phyloP scores from a whole-genome alignment of 768 basidiomycete genomes.

The Lactarius akahatsu region DNA sequence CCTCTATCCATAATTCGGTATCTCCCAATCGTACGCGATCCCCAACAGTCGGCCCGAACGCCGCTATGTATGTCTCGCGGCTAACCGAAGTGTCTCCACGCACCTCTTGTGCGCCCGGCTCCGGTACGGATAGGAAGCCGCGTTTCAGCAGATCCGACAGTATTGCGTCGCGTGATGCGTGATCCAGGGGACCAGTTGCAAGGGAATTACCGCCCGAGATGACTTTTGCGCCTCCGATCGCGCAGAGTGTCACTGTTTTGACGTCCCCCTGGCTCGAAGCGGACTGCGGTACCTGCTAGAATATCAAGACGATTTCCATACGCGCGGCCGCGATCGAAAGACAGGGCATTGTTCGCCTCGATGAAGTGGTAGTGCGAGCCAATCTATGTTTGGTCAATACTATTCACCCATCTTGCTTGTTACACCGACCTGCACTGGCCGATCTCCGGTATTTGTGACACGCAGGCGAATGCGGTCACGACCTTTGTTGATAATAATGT shows the following conservation, averaged over 20 bases:
- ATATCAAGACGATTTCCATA: constrained; percentile 91
- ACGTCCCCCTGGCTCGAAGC: constrained; percentile 93
- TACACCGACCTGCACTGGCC: constrained; percentile 79
- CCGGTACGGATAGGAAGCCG: constrained; percentile 69
- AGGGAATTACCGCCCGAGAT: constrained; percentile 81
- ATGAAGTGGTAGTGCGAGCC: constrained; percentile 95
- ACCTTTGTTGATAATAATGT: constrained; percentile 74
- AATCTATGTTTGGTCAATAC: constrained; percentile 46
- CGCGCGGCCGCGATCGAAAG: constrained; percentile 78
- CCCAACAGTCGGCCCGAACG: constrained; percentile 95
- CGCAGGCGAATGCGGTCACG: constrained; percentile 64
- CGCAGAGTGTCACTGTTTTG: constrained; percentile 80
- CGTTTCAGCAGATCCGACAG: constrained; percentile 49
- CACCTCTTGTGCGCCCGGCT: constrained; percentile 60
- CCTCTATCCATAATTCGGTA: constrained; percentile 86
- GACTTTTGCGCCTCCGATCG: constrained; percentile 67
- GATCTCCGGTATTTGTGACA: constrained; percentile 89
- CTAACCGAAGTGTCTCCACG: constrained; percentile 53
- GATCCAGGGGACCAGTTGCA: constrained; percentile 55
- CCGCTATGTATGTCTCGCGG: constrained; percentile 78
- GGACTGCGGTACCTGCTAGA: constrained; percentile 89
- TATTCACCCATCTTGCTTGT: constrained; percentile 5
- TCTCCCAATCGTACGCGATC: constrained; percentile 89
- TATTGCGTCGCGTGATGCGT: constrained; percentile 46
- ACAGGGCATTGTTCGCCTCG: constrained; percentile 79